These are phyloP conservation scores for Aspergillus kassunensis DNA, from an alignment of 495 filamentous ascomycete genomes.

Conservation along the genomic window DNA sequence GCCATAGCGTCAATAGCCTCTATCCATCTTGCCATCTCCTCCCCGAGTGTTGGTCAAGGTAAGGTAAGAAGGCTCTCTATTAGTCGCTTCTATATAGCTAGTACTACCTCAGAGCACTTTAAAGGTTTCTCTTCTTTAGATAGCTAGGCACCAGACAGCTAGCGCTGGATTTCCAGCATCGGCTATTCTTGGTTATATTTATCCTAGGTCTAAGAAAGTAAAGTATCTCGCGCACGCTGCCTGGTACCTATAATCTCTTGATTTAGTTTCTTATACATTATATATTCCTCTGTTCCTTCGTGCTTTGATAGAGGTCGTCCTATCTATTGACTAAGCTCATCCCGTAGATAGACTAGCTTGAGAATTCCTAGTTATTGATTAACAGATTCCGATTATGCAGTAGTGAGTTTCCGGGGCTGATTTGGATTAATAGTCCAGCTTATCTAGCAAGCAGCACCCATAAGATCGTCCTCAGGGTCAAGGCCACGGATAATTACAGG, in stretches of 20 bases:
- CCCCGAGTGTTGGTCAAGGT: conserved; percentile 26
- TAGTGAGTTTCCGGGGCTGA: conserved; percentile 27
- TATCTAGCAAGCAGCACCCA: conserved; percentile 29
- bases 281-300: conserved; percentile 21
- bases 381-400: conserved; percentile 25
- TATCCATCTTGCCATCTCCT: conserved; percentile 28
- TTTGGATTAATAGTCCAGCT: conserved; percentile 31
- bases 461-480: conserved; percentile 30
- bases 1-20: conserved; percentile 32
- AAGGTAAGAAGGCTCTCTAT: conserved; percentile 30
- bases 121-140: conserved; percentile 22
- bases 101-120: conserved; percentile 20
- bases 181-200: conserved; percentile 27
- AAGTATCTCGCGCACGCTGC: conserved; percentile 21
- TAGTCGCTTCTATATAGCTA: conserved; percentile 24
- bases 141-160: conserved; percentile 22
- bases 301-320: conserved; percentile 17
- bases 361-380: conserved; percentile 18
- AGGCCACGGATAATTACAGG: conserved; percentile 29
- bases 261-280: conserved; percentile 24
- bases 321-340: conserved; percentile 18
- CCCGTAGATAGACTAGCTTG: conserved; percentile 18
- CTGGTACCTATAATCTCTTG: conserved; percentile 20
- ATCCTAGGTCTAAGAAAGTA: conserved; percentile 25
- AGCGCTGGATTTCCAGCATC: conserved; percentile 24